Conservation (phyloP, 2,329 filamentous ascomycete species). For the Allantophomopsis lycopodina region DNA sequence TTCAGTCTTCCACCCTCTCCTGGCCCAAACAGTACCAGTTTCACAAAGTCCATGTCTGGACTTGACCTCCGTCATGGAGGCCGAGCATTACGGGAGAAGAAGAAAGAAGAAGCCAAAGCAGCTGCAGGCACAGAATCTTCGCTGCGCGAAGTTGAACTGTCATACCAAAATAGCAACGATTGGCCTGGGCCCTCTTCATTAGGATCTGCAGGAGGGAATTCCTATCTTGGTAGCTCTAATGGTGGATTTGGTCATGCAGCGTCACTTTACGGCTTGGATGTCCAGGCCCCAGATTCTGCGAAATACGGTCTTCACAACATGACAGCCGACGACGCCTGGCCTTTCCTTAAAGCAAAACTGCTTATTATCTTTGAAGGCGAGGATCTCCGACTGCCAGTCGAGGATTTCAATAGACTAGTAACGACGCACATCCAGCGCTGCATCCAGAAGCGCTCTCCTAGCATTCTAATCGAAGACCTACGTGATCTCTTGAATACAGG, state of each 20-base stretch:
- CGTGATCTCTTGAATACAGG: constrained; percentile 66
- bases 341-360: constrained; percentile 61
- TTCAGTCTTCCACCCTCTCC: constrained; percentile 65
- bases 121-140: constrained; percentile 9
- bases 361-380: constrained; percentile 72
- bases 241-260: constrained; percentile 6
- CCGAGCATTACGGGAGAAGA: constrained; percentile 66
- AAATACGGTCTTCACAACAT: constrained; percentile 58
- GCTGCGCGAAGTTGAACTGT: constrained; percentile 17
- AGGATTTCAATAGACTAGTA: constrained; percentile 75
- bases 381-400: constrained; percentile 64
- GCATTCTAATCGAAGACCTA: constrained; percentile 62
- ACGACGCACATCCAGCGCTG: constrained; percentile 66
- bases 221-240: constrained; percentile 15
- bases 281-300: constrained; percentile 37
- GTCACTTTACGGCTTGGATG: constrained; percentile 23
- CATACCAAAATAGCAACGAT: constrained; percentile 17
- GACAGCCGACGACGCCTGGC: constrained; percentile 70
- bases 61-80: constrained; percentile 68
- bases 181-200: constrained; percentile 42
- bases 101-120: constrained; percentile 53
- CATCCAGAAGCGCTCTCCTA: constrained; percentile 58
- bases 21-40: constrained; percentile 47
- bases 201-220: constrained; percentile 26
- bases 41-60: constrained; percentile 72